These are phyloP conservation scores for Penicillium decumbens DNA, from an alignment of 2,329 filamentous ascomycete species.

Conservation along the genomic window DNA sequence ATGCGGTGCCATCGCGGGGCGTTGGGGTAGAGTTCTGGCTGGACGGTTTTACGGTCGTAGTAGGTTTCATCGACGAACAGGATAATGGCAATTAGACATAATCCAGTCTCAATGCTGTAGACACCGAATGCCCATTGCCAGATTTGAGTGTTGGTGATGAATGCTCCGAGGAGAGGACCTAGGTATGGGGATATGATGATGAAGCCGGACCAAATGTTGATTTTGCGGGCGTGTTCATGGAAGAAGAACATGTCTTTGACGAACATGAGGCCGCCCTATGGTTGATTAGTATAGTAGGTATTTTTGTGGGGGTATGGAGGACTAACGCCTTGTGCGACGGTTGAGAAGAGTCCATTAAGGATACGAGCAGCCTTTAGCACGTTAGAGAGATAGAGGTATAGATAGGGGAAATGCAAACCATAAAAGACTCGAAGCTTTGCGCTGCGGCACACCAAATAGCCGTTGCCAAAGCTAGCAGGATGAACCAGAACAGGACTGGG, in stretches of 20 bases:
- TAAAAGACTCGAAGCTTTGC: not conserved
- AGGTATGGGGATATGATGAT: slow-evolving; percentile 36
- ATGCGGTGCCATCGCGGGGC: slow-evolving; percentile 34
- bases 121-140: slow-evolving; percentile 39
- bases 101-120: slow-evolving; percentile 31
- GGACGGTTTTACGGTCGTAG: slow-evolving; percentile 30
- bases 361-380: slow-evolving; percentile 36
- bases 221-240: slow-evolving; percentile 39
- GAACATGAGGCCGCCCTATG: slow-evolving; percentile 40
- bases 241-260: slow-evolving; percentile 44
- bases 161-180: slow-evolving; percentile 33
- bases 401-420: not conserved
- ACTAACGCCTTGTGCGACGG: slow-evolving; percentile 38
- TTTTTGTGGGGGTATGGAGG: not conserved
- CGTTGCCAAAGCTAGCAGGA: slow-evolving; percentile 34
- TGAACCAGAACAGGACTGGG: slow-evolving; percentile 43
- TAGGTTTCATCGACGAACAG: slow-evolving; percentile 39
- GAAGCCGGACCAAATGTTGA: slow-evolving; percentile 38
- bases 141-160: slow-evolving; percentile 35
- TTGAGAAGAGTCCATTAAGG: slow-evolving; percentile 45
- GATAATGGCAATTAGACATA: slow-evolving; percentile 32
- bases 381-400: not conserved
- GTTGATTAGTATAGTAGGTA: not conserved
- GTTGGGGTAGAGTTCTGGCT: slow-evolving; percentile 20
- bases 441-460: slow-evolving; percentile 29